Evolutionary conservation across 1,139 yeast species (phyloP), one percentile per base, ranked within the genome.

Genomic region (Meyerozyma athensensis): DNA sequence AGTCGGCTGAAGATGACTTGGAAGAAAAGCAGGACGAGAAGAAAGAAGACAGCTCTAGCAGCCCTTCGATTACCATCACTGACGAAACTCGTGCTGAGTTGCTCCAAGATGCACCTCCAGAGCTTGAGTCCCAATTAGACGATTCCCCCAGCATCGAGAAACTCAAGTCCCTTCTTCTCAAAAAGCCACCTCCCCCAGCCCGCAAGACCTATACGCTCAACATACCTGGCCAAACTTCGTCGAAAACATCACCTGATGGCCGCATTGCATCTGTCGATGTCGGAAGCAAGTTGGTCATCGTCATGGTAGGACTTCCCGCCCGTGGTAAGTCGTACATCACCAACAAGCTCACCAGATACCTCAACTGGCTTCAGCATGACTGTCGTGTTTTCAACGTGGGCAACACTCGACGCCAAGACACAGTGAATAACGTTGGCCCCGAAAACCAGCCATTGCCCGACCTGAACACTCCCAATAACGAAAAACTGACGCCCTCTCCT

Each of bases 261-360:
- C 72, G 73, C 40, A 84, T 85, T 37, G 82, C 90, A 1, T 76
- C 79, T 14, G 69, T 73, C 39, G 89, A 77, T 65, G 81, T 75
- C 4, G 92, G 90, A 3, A 81, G 94, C 5, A 86, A 86, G 55
- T 66, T 90, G 39, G 96, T 90, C 16, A 87, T 90, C 47, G 95
- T 92, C 19, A 86, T 87, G 96, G 95, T 89, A 10, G 97, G 97
- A 0, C 64, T 87, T 30, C 96, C 96, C 0, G 96, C 96, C 0
- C 71, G 96, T 37, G 97, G 97, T 4, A 90, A 90, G 59, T 83
- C 94, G 5, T 90, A 89, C 57, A 86, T 90, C 46, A 87, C 97
- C 35, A 90, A 89, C 59, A 90, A 90, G 53, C 72, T 90, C 35
- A 82, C 95, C 9, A 65, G 97, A 41, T 90, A 86, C 56, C 65